A percentile compares a stretch with the other conserved stretches of the same genome.
Evolutionary conservation across 306 rosid species (phyloP).

Genomic region (Pyrus pyrifolia): DNA sequence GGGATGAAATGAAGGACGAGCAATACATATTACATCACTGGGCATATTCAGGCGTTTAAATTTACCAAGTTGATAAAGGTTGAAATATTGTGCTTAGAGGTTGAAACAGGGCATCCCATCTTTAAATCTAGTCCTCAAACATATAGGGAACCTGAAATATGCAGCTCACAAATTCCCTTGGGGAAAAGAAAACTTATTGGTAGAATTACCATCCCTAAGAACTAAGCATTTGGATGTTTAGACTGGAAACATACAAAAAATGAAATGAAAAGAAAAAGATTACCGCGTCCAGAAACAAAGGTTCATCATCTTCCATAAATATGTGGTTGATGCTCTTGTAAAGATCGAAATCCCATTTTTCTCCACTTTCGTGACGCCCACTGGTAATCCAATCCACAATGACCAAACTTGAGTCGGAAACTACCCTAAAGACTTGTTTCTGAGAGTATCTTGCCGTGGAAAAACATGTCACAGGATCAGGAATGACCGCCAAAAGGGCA

Average conservation of each 20-base stretch:
- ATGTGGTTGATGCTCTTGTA: constrained; percentile 75
- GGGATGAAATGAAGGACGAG: no score
- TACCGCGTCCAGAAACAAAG: constrained; percentile 82
- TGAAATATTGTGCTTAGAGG: not conserved
- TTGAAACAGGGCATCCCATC: no score
- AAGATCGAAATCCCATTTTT: constrained; percentile 84
- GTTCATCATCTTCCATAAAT: constrained; percentile 60
- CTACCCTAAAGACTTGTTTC: constrained; percentile 69
- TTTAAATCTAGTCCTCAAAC: no score
- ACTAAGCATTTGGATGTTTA: not conserved
- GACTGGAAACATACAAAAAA: not conserved
- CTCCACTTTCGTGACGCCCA: constrained; percentile 91
- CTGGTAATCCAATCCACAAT: constrained; percentile 97
- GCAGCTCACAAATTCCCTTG: not conserved
- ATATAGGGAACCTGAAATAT: not conserved
- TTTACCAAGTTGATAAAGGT: no score
- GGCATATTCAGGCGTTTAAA: no score
- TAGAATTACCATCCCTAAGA: not conserved
- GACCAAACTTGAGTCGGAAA: constrained; percentile 63
- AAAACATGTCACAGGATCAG: constrained; percentile 97
- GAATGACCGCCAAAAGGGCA: constrained; percentile 74
- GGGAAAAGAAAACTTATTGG: not conserved
- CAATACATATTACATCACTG: no score
- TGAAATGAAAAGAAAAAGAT: constrained; percentile 3
- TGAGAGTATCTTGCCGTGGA: constrained; percentile 85